Evolutionary conservation across 192 early-diverging fungal species (phyloP).

Genomic region (Fimicolochytrium jonesii): DNA sequence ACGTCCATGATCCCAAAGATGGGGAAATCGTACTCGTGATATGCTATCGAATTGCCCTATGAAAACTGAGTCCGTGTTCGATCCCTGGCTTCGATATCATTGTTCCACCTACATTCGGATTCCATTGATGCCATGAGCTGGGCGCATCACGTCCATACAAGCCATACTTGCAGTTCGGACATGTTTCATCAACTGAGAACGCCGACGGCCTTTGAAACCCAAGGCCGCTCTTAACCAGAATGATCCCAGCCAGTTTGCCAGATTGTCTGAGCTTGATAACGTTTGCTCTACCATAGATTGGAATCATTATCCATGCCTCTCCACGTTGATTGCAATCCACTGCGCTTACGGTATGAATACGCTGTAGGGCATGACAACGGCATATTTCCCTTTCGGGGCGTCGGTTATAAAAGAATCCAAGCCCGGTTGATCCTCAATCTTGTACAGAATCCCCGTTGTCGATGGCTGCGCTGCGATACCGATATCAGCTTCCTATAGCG

Average conservation of each 20-base stretch:
- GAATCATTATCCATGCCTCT: background rate
- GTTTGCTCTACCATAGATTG: constrained; percentile 37
- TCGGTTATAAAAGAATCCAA: constrained; percentile 43
- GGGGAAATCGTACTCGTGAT: constrained; percentile 57
- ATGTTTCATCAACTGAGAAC: constrained; percentile 56
- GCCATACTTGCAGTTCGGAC: constrained; percentile 68
- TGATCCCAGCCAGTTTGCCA: constrained; percentile 52
- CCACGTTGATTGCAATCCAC: background rate
- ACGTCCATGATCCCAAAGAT: constrained; percentile 49
- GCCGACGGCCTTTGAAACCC: constrained; percentile 27
- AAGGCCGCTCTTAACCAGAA: constrained; percentile 35
- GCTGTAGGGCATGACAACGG: constrained; percentile 58
- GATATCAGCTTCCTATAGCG: background rate
- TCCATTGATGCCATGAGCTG: constrained; percentile 55
- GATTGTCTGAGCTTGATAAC: constrained; percentile 39
- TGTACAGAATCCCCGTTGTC: constrained; percentile 56
- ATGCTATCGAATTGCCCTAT: constrained; percentile 58
- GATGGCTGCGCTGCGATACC: background rate
- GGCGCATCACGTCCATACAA: constrained; percentile 53
- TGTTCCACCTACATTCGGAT: constrained; percentile 64
- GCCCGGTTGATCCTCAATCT: constrained; percentile 41
- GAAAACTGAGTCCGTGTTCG: background rate
- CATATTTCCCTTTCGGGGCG: constrained; percentile 40
- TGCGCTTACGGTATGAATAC: constrained; percentile 52
- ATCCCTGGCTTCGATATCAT: background rate